Base-by-base conservation (phyloP, 441 rosid species). In the Erysimum cheiri region DNA sequence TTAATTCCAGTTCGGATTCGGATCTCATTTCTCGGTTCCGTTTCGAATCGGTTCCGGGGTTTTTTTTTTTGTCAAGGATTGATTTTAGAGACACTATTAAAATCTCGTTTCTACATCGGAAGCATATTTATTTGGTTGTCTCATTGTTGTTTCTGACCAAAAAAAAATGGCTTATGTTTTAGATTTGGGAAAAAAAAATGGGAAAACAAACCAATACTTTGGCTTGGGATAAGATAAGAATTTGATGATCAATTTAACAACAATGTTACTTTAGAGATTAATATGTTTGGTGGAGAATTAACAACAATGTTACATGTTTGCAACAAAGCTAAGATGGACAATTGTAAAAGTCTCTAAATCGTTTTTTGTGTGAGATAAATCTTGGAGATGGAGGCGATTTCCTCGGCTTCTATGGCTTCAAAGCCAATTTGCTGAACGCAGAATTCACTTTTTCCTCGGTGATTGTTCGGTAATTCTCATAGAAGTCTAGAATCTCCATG, bases 401-500 rank as follows among this genome's bases (percentile, higher is more conserved):
- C 8, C 3, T 41, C 1, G 5, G 57, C 40, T 52, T 55, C 44
- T 60, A 83, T 6, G 80, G 78, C 80, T 80, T 91, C 71, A 73
- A 50, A 60, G 83, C 81, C 75, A 93, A 84, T 83, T 90, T 93
- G 85, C 41, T 77, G 69, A 90, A 75, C 11, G 87, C 92, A 29
- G 79, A 58, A 72, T 29, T 78, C 46, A 84, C 64, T 75, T 82
- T 88, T 54, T 87, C 93, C 0, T 90, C 97, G 1, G 90, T 11
- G 58, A 74, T 75, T 58, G 73, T 64, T 73, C 81, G 82, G 68
- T 82, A 81, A 75, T 83, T 82, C 74, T 93, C 98, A 54, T 90
- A 93, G 75, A 88, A 93, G 64, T 90, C 96, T 56, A 93, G 67
- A 61, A 93, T 88, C 84, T 90, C 97, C 92, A 87, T 85, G 10